A percentile compares a stretch with the other conserved stretches of the same genome.
Conservation (phyloP, 495 filamentous ascomycete species). For the Recurvomyces mirabilis region DNA sequence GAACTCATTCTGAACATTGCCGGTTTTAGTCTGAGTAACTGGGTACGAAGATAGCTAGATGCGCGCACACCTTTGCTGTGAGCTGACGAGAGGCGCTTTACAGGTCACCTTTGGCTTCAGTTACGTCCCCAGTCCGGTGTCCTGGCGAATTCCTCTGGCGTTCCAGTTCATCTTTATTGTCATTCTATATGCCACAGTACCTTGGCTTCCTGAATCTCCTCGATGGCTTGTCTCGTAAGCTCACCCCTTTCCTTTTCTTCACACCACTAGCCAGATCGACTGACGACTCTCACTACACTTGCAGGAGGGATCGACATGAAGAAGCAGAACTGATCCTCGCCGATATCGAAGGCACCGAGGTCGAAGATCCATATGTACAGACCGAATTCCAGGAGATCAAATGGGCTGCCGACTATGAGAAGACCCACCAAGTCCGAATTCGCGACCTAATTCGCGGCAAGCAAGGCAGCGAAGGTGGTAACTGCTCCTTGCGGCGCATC, state of each 20-base stretch:
- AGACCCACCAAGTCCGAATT: slow-evolving; percentile 38
- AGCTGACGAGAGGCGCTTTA: no score
- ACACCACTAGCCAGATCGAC: no score
- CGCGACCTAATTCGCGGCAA: slow-evolving; percentile 36
- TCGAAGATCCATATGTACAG: slow-evolving; percentile 36
- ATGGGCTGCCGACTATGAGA: slow-evolving; percentile 39
- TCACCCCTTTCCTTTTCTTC: no score
- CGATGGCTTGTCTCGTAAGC: neutral
- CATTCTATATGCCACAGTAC: slow-evolving; percentile 38
- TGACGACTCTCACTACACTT: no score
- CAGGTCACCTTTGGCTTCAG: slow-evolving; percentile 49
- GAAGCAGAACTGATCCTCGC: slow-evolving; percentile 41
- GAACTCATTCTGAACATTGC: slow-evolving; percentile 52
- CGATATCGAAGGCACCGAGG: slow-evolving; percentile 35
- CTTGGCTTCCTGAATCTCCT: slow-evolving; percentile 48
- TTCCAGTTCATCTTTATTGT: slow-evolving; percentile 50
- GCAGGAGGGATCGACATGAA: slow-evolving; percentile 23
- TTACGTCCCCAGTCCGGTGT: slow-evolving; percentile 31
- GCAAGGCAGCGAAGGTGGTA: slow-evolving; percentile 29
- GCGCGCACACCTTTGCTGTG: no score
- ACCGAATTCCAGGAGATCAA: slow-evolving; percentile 40
- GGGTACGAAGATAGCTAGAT: no score
- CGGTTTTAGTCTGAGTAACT: slow-evolving; percentile 44
- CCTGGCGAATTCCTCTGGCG: slow-evolving; percentile 47
- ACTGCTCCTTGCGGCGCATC: slow-evolving; percentile 39